Percentiles rank a stretch among this genome's conserved stretches.
Evolutionary conservation across 768 basidiomycete species (phyloP).

Genomic region (Inosperma sp.): DNA sequence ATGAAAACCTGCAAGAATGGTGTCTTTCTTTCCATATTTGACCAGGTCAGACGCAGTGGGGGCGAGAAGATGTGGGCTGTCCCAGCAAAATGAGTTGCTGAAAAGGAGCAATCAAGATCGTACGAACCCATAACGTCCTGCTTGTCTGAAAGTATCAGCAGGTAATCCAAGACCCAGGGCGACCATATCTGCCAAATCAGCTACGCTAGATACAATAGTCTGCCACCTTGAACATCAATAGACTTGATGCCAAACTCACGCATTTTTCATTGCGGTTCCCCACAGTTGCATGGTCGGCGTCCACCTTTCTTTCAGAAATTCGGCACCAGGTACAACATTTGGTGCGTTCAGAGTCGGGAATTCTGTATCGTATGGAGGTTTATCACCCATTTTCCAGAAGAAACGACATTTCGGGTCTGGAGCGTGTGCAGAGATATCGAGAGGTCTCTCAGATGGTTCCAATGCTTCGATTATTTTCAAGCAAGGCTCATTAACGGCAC

Average conservation of each 20-base stretch:
- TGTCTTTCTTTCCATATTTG: conserved; percentile 73
- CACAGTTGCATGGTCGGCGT: conserved; percentile 72
- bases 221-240: background rate
- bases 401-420: conserved; percentile 96
- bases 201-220: conserved; percentile 50
- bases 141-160: conserved; percentile 64
- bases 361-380: conserved; percentile 70
- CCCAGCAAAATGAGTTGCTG: conserved; percentile 2
- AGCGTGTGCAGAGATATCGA: conserved; percentile 74
- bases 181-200: conserved; percentile 83
- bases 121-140: conserved; percentile 78
- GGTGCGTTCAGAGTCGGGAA: conserved; percentile 75
- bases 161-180: conserved; percentile 79
- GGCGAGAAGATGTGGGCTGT: conserved; percentile 80
- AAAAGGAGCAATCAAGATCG: background rate
- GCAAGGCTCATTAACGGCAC: conserved; percentile 80
- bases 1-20: conserved; percentile 92
- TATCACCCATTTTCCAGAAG: conserved; percentile 80
- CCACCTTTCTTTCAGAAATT: conserved; percentile 60
- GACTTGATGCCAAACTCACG: too few species aligned
- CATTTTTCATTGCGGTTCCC: conserved; percentile 84
- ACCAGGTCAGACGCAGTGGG: conserved; percentile 89
- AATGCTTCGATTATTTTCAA: conserved; percentile 71
- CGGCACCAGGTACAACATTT: conserved; percentile 74
- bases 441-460: conserved; percentile 73